phyloP scores from a whole-genome alignment of 2,329 filamentous ascomycete genomes.

The Aspergillus aculeatus region DNA sequence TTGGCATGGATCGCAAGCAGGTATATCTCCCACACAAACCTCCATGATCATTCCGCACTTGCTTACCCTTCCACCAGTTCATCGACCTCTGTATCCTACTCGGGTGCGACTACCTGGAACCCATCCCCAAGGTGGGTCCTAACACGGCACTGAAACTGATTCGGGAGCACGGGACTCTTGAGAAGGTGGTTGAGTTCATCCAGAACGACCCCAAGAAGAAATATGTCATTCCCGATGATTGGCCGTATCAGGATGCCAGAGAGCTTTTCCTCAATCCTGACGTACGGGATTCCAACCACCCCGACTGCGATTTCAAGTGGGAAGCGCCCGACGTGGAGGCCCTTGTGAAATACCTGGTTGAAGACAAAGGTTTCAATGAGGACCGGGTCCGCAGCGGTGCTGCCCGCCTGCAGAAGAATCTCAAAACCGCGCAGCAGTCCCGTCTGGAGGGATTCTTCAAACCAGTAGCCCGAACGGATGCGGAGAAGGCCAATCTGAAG shows the following conservation, averaged over 20 bases:
- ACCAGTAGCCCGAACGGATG: slow-evolving; percentile 80
- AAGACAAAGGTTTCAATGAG: slow-evolving; percentile 95
- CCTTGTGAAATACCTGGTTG: slow-evolving; percentile 82
- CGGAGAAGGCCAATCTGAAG: slow-evolving; percentile 81
- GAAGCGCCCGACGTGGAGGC: slow-evolving; percentile 88
- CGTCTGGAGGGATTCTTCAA: slow-evolving; percentile 97
- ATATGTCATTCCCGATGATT: slow-evolving; percentile 88
- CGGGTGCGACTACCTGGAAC: slow-evolving; percentile 96
- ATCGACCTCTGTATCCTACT: slow-evolving; percentile 97
- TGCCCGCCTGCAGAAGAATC: slow-evolving; percentile 77
- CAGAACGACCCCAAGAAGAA: slow-evolving; percentile 75
- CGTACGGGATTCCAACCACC: slow-evolving; percentile 76
- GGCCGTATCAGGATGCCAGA: slow-evolving; percentile 90
- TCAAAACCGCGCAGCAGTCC: slow-evolving; percentile 87
- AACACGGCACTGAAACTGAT: slow-evolving; percentile 91
- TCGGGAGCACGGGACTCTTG: slow-evolving; percentile 82
- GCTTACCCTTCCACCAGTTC: slow-evolving; percentile 59
- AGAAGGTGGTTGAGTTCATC: slow-evolving; percentile 80
- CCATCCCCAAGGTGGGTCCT: slow-evolving; percentile 90
- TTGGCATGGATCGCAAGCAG: slow-evolving; percentile 84
- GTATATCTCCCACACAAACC: slow-evolving; percentile 45
- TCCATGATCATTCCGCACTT: slow-evolving; percentile 10
- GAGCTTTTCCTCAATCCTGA: slow-evolving; percentile 90
- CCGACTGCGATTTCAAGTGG: slow-evolving; percentile 97
- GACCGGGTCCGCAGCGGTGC: slow-evolving; percentile 83